Base-by-base conservation (phyloP, 106 monocot genomes). In the Gastrodia elata region DNA sequence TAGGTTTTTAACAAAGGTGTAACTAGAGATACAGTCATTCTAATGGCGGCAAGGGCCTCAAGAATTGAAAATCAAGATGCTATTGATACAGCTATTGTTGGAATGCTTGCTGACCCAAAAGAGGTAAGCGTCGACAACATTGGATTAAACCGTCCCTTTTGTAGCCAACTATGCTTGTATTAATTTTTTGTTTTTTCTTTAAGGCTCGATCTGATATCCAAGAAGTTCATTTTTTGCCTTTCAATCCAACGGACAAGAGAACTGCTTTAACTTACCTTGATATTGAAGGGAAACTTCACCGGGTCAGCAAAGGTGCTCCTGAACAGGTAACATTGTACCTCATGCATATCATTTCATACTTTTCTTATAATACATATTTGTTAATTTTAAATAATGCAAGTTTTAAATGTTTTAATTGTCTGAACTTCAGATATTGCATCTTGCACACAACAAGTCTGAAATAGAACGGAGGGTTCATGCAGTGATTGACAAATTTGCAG, bases 401-500 rank as follows among this genome's bases (percentile, higher is more conserved):
- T 61, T 48, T 43, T 68, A 27, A n/a, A 70, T 70, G 27, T 28
- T 72, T 38, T 38, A 33, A 46, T 25, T 82, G 33, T 73, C 58
- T 83, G 15, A 16, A 6, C 48, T 76, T 64, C 71, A 98, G 97
- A 98, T 98, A 65, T 75, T 98, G 48, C 81, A 98, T 82, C 93
- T 98, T 75, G 83, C 91, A 61, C 93, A 93, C 65, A 93, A 93
- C 68, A 98, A 89, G 68, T 93, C 91, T 25, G 91, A 91, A 49
- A 98, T 98, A 73, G 97, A 93, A 38, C 86, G 85, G 26, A 90
- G 91, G 83, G 97, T 91, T 36, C 93, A 93, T 91, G 75, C 86
- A 58, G 83, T 98, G 38, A 98, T 98, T 71, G 97, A 98, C 77
- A 98, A 98, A 75, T 93, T 93, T 82, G 93, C 97, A 18, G 97